Evolutionary conservation across 169 alveolate species (phyloP).

Genomic region (Theileria sp.): DNA sequence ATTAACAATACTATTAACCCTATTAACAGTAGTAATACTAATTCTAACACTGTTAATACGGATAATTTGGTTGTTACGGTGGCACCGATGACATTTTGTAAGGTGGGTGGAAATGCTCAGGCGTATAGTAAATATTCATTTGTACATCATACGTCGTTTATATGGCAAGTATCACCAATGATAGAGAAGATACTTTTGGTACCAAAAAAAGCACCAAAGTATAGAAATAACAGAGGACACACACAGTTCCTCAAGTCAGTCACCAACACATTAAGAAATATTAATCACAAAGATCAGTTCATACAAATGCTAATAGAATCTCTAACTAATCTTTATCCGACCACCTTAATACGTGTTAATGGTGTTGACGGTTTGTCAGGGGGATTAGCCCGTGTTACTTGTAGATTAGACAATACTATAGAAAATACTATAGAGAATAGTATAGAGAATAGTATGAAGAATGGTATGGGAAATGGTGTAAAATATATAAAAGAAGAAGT

Average conservation of each 20-base stretch:
- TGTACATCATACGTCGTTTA: constrained; percentile 75
- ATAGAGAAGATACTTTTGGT: constrained; percentile 61
- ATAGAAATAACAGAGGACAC: constrained; percentile 68
- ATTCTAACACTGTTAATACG: constrained; percentile 10
- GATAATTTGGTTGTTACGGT: too few species aligned
- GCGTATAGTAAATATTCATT: constrained; percentile 68
- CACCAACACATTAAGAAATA: not conserved
- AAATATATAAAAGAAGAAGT: not conserved
- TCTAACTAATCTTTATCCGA: not conserved
- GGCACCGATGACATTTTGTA: constrained; percentile 14
- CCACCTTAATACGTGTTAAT: too few species aligned
- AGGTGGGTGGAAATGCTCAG: constrained; percentile 79
- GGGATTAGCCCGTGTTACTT: too few species aligned
- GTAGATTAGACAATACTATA: too few species aligned
- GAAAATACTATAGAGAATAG: too few species aligned
- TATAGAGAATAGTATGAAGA: too few species aligned
- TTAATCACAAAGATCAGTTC: not conserved
- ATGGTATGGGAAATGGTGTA: too few species aligned
- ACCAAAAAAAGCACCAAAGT: constrained; percentile 68
- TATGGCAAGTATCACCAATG: constrained; percentile 67
- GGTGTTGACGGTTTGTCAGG: too few species aligned
- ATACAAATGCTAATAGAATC: not conserved
- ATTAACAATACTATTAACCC: constrained; percentile 16
- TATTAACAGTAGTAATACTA: constrained; percentile 14
- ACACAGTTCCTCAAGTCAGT: constrained; percentile 26